Evolutionary conservation across 2,329 filamentous ascomycete genomes (phyloP).

Genomic region (Blumeria graminis): DNA sequence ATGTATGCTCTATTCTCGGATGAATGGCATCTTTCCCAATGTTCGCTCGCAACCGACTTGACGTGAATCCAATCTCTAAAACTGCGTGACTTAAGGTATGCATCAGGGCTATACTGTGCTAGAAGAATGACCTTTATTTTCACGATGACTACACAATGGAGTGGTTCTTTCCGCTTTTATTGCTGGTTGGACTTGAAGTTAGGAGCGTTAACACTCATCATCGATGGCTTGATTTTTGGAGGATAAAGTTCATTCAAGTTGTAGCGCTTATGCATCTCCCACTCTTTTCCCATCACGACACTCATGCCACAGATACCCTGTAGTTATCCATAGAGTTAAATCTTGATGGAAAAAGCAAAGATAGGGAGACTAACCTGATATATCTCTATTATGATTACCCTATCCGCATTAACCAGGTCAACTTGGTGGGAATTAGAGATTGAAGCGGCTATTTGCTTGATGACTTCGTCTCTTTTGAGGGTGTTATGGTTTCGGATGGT

Average conservation of each 20-base stretch:
- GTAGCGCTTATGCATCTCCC: conserved; percentile 50
- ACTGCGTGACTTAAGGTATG: too few relatives aligned
- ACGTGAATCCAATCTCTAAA: too few relatives aligned
- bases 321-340: neutral
- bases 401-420: conserved; percentile 52
- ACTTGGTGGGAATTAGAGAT: conserved; percentile 42
- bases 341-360: conserved; percentile 3
- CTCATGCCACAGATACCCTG: conserved; percentile 58
- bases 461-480: conserved; percentile 42
- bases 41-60: too few relatives aligned
- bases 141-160: too few relatives aligned
- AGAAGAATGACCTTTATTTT: too few relatives aligned
- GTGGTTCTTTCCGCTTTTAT: too few relatives aligned
- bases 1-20: too few relatives aligned
- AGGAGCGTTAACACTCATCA: too few relatives aligned
- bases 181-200: too few relatives aligned
- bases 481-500: conserved; percentile 48
- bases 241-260: conserved; percentile 51
- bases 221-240: too few relatives aligned
- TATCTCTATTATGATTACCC: conserved; percentile 57
- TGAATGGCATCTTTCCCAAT: too few relatives aligned
- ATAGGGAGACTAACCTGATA: conserved; percentile 36
- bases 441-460: conserved; percentile 34
- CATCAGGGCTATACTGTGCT: too few relatives aligned
- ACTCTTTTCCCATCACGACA: conserved; percentile 41